Evolutionary conservation across 257 asterid species (phyloP), one percentile per base, ranked within the genome.

Genomic region (Solanum acaule): DNA sequence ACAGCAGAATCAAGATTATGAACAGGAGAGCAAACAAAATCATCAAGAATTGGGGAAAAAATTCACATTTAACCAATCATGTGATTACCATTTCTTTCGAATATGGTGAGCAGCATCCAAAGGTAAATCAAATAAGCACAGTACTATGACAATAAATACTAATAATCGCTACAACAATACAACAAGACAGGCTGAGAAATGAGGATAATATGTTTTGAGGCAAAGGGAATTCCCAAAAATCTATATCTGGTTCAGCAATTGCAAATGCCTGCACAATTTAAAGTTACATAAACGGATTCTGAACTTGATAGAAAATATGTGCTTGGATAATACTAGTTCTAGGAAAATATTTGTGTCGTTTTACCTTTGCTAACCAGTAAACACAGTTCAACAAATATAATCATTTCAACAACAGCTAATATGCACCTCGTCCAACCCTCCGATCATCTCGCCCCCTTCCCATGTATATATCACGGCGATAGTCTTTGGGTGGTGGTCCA

Each of bases 401-500:
- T 49, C 27, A 82, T 29, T 49, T 82, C 70, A 20, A 82, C 44
- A 49, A 38, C 33, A 49, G 87, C 90, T 93, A 94, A 91, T 91
- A 91, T 23, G 91, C 91, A 86, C 44, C 92, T 73, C 94, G 90
- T 37, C 94, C 94, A 78, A 88, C 94, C n/a, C 93, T 95, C 13
- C 94, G 92, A 70, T 92, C 95, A 85, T 92, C 93, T 77, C 95
- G 92, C 29, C 94, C 94, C 86, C 96, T 91, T 87, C 91, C 93
- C 88, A 91, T 88, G 88, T 91, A 92, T 83, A 91, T 38, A 67
- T 90, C 94, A 11, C 93, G 93, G 23, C 89, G 95, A 90, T 94
- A 91, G 83, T 91, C 94, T 89, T 90, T 94, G 42, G 89, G 89
- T 42, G 86, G 93, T 10, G 86, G 88, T 70, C 93, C 94, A 15